Evolutionary conservation across 345 rosid genomes (phyloP), one percentile per base, ranked within the genome.

Genomic region (Arabis hirsuta): DNA sequence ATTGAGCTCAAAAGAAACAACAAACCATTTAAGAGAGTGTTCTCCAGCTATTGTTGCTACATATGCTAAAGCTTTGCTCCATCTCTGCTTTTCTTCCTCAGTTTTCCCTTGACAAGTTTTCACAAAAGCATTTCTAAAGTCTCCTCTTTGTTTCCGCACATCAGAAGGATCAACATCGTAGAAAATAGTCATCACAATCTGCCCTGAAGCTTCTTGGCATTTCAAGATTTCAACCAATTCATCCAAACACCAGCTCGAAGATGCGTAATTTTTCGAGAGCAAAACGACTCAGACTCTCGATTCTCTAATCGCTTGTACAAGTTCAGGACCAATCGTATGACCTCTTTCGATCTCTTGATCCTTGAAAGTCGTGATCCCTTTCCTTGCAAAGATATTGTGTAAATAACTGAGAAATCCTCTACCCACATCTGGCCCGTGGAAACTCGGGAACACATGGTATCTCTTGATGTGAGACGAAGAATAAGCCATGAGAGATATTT

Each of bases 201-300:
- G 45, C n/a, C 38, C 46, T 4, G 7, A 5, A 47, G 2, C n/a
- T 51, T 22, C 6, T 6, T 13, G 14, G 50, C 60, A 65, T 3
- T 38, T 27, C 12, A 65, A n/a, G 7, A 65, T 65, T 27, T 65
- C 46, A 11, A 51, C 32, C 2, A 56, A 6, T 19, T 56, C 45
- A 36, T 64, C 57, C 13, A 64, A 64, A 27, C 69, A 64, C 56
- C 69, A 64, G 3, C 11, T 26, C 0, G 69, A 46, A 46, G 55
- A 46, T 14, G 55, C 57, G 4, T 64, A 65, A 5, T 52, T 53
- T 12, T 14, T 32, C 1, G 71, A 65, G 24, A 65, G 57, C 5
- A 65, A 5, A 6, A 51, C 41, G 12, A 65, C 41, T 5, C 39
- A 50, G 11, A 65, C 22, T 36, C 16, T 52, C 0, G 69, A 64